Percentiles rank a stretch among this genome's conserved stretches.
These are phyloP conservation scores for Wolfiporia cocos DNA, from an alignment of 1,284 basidiomycete genomes.

Conservation along the genomic window DNA sequence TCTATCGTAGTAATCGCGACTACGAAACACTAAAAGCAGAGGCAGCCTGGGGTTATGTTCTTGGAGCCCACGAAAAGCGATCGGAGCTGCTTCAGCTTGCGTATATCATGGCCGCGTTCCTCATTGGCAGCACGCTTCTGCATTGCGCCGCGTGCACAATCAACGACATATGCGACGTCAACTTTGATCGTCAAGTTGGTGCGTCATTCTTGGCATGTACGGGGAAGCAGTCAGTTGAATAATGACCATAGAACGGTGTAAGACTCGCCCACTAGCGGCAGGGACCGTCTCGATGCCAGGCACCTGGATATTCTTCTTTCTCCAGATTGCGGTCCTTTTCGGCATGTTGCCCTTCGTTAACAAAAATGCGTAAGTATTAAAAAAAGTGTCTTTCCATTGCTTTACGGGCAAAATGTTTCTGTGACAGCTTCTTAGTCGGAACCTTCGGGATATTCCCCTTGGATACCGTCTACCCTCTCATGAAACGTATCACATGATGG, in stretches of 20 bases:
- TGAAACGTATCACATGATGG: conserved; percentile 39
- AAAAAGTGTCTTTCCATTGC: background rate
- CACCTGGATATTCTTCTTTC: conserved; percentile 2
- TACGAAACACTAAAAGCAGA: no score
- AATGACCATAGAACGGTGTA: conserved; percentile 21
- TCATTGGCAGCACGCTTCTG: conserved; percentile 20
- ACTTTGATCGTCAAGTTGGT: conserved; percentile 34
- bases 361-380: conserved; percentile 9
- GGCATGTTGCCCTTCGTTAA: conserved; percentile 12
- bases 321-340: conserved; percentile 1
- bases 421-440: conserved; percentile 4
- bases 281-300: conserved; percentile 3
- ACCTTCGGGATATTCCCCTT: conserved; percentile 9
- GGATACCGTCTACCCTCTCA: conserved; percentile 14
- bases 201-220: background rate
- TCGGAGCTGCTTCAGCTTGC: no score
- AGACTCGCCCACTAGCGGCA: conserved; percentile 9
- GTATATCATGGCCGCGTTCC: conserved; percentile 15
- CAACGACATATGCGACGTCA: conserved; percentile 35
- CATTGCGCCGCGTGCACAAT: conserved; percentile 27
- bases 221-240: no score
- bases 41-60: background rate
- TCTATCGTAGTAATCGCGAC: no score
- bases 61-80: background rate
- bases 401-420: no score